A percentile compares a stretch with the other conserved stretches of the same genome.
Conservation (phyloP, 257 asterid genomes). For the Gynochthodes officinalis region DNA sequence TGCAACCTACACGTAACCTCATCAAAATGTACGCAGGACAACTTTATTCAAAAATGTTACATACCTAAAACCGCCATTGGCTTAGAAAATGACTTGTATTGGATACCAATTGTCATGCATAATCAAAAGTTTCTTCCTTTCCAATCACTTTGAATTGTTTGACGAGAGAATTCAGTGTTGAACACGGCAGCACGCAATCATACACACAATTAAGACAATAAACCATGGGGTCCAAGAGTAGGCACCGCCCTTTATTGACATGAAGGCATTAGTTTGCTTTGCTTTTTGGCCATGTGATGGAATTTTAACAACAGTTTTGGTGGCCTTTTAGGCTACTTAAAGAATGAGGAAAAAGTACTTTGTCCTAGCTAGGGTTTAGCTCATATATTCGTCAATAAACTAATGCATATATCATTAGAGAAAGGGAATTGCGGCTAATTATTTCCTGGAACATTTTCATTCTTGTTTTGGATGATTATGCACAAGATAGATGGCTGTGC, state of each 20-base stretch:
- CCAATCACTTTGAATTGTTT: conserved; percentile 13
- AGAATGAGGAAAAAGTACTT: background rate
- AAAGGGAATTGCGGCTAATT: too few species aligned
- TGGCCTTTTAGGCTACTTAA: background rate
- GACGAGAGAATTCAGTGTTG: conserved; percentile 9
- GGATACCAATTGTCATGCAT: too few species aligned
- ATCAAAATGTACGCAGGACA: too few species aligned
- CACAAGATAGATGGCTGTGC: too few species aligned
- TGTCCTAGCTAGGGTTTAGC: background rate
- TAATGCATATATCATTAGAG: too few species aligned
- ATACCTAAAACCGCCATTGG: conserved; percentile 10
- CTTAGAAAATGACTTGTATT: background rate
- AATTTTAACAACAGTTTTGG: background rate
- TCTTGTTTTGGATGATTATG: too few species aligned
- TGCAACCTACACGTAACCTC: too few species aligned
- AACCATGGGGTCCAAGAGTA: conserved; percentile 25
- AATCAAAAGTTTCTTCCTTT: background rate
- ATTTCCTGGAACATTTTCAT: too few species aligned
- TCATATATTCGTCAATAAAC: too few species aligned
- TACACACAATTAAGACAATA: background rate
- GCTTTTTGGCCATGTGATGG: background rate
- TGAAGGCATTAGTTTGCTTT: background rate
- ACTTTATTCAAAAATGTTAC: too few species aligned
- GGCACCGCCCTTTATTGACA: conserved; percentile 40
- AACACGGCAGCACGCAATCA: conserved; percentile 13